Conservation (phyloP, 306 rosid species). For the Albizia julibrissin region DNA sequence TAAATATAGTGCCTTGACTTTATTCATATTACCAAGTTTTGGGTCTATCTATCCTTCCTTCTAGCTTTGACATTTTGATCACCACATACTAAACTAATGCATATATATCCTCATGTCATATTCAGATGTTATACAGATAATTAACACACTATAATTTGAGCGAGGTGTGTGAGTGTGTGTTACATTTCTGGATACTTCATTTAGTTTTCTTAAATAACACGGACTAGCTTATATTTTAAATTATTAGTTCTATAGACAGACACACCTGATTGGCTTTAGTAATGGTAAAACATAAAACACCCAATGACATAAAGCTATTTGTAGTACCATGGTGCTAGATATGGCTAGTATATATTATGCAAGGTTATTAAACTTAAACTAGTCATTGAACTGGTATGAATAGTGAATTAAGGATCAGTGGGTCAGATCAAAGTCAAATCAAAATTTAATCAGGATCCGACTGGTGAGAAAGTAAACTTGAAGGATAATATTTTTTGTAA, state of each 20-base stretch:
- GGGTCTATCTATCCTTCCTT: neutral
- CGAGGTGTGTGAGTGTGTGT: too few species aligned
- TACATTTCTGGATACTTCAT: too few species aligned
- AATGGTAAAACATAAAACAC: neutral
- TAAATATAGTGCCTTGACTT: neutral
- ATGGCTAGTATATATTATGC: neutral
- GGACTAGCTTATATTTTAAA: neutral
- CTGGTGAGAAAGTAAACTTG: too few species aligned
- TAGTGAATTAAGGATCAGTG: too few species aligned
- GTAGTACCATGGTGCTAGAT: neutral
- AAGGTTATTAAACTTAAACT: too few species aligned
- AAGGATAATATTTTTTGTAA: too few species aligned
- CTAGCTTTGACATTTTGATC: neutral
- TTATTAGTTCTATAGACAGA: neutral
- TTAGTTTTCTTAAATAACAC: too few species aligned
- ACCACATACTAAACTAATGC: neutral
- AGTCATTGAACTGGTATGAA: too few species aligned
- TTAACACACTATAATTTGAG: too few species aligned
- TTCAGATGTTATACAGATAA: neutral
- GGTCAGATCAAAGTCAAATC: too few species aligned
- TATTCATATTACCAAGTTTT: neutral
- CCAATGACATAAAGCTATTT: neutral
- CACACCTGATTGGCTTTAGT: neutral
- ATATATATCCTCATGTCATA: neutral
- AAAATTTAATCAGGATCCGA: fast-evolving